Conservation (phyloP, 2,329 filamentous ascomycete genomes). For the Colletotrichum lini region DNA sequence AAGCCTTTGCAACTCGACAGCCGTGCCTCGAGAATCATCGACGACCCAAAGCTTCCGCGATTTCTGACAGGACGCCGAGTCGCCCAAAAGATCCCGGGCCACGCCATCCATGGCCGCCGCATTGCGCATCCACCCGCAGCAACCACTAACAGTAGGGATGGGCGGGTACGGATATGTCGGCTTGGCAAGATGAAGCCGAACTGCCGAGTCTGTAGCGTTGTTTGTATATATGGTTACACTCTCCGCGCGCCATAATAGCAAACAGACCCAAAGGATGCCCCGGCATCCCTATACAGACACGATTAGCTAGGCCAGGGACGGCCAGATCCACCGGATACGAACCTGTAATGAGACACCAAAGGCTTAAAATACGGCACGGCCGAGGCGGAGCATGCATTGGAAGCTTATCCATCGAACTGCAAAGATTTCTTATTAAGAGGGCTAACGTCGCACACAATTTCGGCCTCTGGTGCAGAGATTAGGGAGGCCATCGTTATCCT, state of each 20-base stretch:
- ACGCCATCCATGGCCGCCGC: slow-evolving; percentile 26
- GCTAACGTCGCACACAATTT: slow-evolving; percentile 15
- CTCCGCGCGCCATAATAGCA: neutral
- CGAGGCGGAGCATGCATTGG: neutral
- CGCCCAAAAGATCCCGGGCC: neutral
- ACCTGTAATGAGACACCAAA: neutral
- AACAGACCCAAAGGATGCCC: neutral
- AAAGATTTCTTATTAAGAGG: slow-evolving; percentile 28
- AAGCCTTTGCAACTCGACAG: neutral
- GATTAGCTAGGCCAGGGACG: neutral
- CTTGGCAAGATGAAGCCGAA: slow-evolving; percentile 2
- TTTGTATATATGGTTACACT: neutral
- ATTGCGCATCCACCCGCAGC: neutral
- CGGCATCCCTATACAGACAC: neutral
- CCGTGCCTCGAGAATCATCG: no score
- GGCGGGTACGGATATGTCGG: slow-evolving; percentile 27
- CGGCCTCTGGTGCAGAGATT: slow-evolving; percentile 10
- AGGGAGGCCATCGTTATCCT: slow-evolving; percentile 9
- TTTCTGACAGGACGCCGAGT: neutral
- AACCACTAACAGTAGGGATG: neutral
- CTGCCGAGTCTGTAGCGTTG: neutral
- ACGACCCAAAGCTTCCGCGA: no score
- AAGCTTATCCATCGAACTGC: slow-evolving; percentile 3
- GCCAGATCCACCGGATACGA: slow-evolving; percentile 7
- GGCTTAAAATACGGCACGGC: neutral